A percentile compares a stretch with the other conserved stretches of the same genome.
Conservation (phyloP, 345 rosid species). For the Arabis hirsuta region DNA sequence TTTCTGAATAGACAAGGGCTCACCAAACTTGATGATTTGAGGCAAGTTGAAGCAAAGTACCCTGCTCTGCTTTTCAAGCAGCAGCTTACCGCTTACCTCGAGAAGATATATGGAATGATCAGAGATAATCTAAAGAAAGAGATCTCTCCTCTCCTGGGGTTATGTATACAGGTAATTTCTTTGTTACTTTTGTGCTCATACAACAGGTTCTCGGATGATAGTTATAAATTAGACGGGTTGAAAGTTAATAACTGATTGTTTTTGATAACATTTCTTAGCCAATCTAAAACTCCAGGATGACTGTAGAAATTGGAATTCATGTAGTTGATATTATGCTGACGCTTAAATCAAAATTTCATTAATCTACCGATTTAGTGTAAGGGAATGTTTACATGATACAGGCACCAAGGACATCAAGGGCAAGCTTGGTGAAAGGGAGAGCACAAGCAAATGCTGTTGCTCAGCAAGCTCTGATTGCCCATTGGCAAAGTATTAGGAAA, state of each 20-base stretch:
- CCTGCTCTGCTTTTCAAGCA: conserved; percentile 97
- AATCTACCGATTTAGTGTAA: not conserved
- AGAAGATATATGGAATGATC: conserved; percentile 99
- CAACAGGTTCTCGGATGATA: conserved; percentile 12
- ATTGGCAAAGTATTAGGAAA: conserved; percentile 97
- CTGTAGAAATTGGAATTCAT: not conserved
- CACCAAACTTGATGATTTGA: conserved; percentile 79
- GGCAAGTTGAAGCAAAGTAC: conserved; percentile 97
- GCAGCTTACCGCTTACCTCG: conserved; percentile 98
- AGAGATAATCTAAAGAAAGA: conserved; percentile 96
- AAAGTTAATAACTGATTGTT: conserved; percentile 10
- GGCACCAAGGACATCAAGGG: conserved; percentile 97
- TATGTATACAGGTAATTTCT: conserved; percentile 87
- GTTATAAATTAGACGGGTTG: not conserved
- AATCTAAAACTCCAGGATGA: conserved; percentile 9
- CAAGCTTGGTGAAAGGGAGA: conserved; percentile 94
- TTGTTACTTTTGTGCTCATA: conserved; percentile 32
- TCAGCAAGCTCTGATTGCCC: conserved; percentile 96
- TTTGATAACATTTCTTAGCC: not conserved
- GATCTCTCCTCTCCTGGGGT: conserved; percentile 93
- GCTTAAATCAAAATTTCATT: not conserved
- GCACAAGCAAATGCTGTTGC: conserved; percentile 96
- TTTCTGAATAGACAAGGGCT: conserved; percentile 73
- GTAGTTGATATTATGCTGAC: not conserved
- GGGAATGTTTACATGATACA: conserved; percentile 44